Evolutionary conservation across 1,139 yeast genomes (phyloP).

Genomic region (Zygosaccharomyces pseudobailii): DNA sequence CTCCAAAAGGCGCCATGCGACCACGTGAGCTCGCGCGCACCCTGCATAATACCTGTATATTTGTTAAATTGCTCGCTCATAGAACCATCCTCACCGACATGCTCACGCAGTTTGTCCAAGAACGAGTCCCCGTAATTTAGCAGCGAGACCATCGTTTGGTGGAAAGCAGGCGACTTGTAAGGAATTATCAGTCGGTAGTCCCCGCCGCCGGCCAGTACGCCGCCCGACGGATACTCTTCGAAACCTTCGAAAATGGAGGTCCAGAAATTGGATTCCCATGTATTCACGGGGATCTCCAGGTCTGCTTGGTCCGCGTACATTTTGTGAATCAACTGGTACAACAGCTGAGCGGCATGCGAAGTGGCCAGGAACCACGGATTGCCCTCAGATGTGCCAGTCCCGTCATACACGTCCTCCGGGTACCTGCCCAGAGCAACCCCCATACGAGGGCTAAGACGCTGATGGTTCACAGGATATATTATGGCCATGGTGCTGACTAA

Average conservation of each 20-base stretch:
- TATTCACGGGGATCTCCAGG: conserved; percentile 27
- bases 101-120: conserved; percentile 63
- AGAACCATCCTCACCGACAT: conserved; percentile 66
- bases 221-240: conserved; percentile 2
- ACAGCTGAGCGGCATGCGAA: conserved; percentile 57
- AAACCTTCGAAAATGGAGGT: conserved; percentile 17
- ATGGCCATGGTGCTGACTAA: conserved; percentile 63
- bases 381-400: conserved; percentile 69
- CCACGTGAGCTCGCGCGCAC: conserved; percentile 89
- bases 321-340: conserved; percentile 38
- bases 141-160: conserved; percentile 43
- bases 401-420: conserved; percentile 91
- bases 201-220: conserved; percentile 1
- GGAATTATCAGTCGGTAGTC: conserved; percentile 34
- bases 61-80: conserved; percentile 88
- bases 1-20: conserved; percentile 78
- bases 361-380: conserved; percentile 96
- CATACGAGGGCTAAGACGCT: conserved; percentile 38
- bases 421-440: conserved; percentile 87
- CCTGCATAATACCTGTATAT: conserved; percentile 78
- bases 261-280: conserved; percentile 26
- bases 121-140: conserved; percentile 70
- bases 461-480: conserved; percentile 70
- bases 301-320: conserved; percentile 36
- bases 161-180: conserved; percentile 46